Conservation (phyloP, 805 yeast genomes). For the Henningerozyma blattae region DNA sequence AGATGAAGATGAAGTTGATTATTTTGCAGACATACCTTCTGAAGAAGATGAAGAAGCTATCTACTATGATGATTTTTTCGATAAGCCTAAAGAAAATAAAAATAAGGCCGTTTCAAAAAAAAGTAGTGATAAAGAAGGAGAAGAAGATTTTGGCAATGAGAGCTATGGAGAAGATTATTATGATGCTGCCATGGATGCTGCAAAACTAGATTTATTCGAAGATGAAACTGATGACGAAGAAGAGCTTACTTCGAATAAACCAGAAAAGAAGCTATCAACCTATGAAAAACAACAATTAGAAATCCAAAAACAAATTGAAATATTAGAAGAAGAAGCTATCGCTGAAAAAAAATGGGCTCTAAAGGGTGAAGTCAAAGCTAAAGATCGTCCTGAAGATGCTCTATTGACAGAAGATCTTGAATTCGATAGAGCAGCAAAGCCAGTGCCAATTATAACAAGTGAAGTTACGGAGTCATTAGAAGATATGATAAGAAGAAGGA, state of each 20-base stretch:
- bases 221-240: slow-evolving; percentile 24
- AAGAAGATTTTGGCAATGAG: too few species aligned
- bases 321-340: slow-evolving; percentile 75
- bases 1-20: slow-evolving; percentile 38
- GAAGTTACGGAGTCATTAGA: slow-evolving; percentile 81
- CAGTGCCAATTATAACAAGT: slow-evolving; percentile 88
- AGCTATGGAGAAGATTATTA: slow-evolving; percentile 59
- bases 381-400: slow-evolving; percentile 75
- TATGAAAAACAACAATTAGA: slow-evolving; percentile 75
- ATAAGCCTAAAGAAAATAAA: slow-evolving; percentile 20
- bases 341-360: slow-evolving; percentile 90
- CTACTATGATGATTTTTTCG: slow-evolving; percentile 59
- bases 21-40: slow-evolving; percentile 39
- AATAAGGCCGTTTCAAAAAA: slow-evolving; percentile 3
- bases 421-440: slow-evolving; percentile 87
- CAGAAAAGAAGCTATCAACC: slow-evolving; percentile 38
- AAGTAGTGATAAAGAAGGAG: slow-evolving; percentile 24
- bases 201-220: slow-evolving; percentile 52
- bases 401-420: slow-evolving; percentile 71
- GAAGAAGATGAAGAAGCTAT: slow-evolving; percentile 43
- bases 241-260: slow-evolving; percentile 16
- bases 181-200: slow-evolving; percentile 47
- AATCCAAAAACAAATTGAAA: slow-evolving; percentile 64
- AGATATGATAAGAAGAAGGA: slow-evolving; percentile 77
- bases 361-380: slow-evolving; percentile 82